phyloP scores from a whole-genome alignment of 805 yeast genomes.

The Torulaspora quercuum region DNA sequence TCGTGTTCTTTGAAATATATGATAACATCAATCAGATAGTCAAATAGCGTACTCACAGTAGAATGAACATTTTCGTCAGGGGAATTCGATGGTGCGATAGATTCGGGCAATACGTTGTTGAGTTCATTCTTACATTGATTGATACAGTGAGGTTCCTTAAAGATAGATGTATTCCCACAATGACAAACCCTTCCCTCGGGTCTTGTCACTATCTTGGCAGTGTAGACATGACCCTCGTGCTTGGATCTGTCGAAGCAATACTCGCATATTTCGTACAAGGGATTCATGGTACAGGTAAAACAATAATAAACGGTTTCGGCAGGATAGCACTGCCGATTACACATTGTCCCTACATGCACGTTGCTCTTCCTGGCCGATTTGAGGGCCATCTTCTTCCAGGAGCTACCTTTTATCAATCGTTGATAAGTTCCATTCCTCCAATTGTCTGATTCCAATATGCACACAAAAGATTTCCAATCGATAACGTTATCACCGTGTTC shows the following conservation, averaged over 20 bases:
- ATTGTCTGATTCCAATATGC: slow-evolving; percentile 19
- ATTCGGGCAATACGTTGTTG: slow-evolving; percentile 16
- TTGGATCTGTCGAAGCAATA: slow-evolving; percentile 65
- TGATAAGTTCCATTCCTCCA: slow-evolving; percentile 25
- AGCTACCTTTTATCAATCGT: slow-evolving; percentile 11
- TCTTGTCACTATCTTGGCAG: slow-evolving; percentile 28
- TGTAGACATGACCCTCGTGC: slow-evolving; percentile 60
- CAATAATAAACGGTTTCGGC: slow-evolving; percentile 34
- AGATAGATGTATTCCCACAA: slow-evolving; percentile 33
- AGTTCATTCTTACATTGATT: slow-evolving; percentile 21
- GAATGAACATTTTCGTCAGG: slow-evolving; percentile 12
- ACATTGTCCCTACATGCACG: slow-evolving; percentile 27
- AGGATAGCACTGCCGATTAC: slow-evolving; percentile 29
- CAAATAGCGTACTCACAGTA: slow-evolving; percentile 24
- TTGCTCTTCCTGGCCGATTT: slow-evolving; percentile 4
- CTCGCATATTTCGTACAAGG: slow-evolving; percentile 52
- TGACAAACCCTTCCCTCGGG: slow-evolving; percentile 35
- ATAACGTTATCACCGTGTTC: slow-evolving; percentile 15
- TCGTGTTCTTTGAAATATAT: slow-evolving; percentile 16
- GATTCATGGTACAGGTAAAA: slow-evolving; percentile 34
- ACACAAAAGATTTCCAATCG: slow-evolving; percentile 25
- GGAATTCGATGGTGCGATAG: slow-evolving; percentile 6
- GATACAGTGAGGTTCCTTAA: slow-evolving; percentile 21
- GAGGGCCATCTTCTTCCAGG: slow-evolving; percentile 20
- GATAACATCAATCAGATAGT: slow-evolving; percentile 27